Conservation (phyloP, 352 stramenopile genomes). For the Pythium grandisporangium region DNA sequence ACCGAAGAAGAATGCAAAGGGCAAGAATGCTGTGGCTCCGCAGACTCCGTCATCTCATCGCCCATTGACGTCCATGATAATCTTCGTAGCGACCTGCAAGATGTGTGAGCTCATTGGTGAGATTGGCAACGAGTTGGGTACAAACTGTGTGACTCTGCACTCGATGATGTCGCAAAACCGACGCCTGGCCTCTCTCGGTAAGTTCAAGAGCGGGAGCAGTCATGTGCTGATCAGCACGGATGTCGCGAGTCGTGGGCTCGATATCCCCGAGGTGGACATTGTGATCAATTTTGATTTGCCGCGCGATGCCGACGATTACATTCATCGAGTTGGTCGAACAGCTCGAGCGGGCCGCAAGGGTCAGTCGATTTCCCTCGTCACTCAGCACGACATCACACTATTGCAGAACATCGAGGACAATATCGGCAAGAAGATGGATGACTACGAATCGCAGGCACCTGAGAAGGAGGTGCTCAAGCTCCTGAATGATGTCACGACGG, state of each 20-base stretch:
- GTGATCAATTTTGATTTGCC: constrained; percentile 98
- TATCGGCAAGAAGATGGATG: constrained; percentile 86
- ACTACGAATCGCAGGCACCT: constrained; percentile 65
- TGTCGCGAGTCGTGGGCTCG: constrained; percentile 93
- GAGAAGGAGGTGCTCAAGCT: constrained; percentile 94
- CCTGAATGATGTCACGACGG: constrained; percentile 93
- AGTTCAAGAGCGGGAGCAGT: constrained; percentile 94
- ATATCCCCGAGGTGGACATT: constrained; percentile 95
- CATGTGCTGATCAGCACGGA: constrained; percentile 96
- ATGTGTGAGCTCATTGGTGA: constrained; percentile 92
- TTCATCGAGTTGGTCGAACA: constrained; percentile 96
- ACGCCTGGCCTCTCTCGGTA: constrained; percentile 90
- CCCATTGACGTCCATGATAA: constrained; percentile 84
- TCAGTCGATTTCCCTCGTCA: constrained; percentile 92
- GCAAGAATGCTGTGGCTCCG: constrained; percentile 18
- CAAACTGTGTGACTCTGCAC: constrained; percentile 94
- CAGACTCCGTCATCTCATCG: constrained; percentile 9
- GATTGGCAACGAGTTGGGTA: constrained; percentile 88
- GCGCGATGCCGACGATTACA: constrained; percentile 93
- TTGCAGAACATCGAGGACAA: constrained; percentile 94
- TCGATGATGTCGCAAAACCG: constrained; percentile 94
- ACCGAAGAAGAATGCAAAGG: constrained; percentile 13
- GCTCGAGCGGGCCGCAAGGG: constrained; percentile 88
- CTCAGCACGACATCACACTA: constrained; percentile 90
- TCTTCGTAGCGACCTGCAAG: constrained; percentile 97